Conservation (phyloP, 306 rosid genomes). For the Pyrus bretschneideri region DNA sequence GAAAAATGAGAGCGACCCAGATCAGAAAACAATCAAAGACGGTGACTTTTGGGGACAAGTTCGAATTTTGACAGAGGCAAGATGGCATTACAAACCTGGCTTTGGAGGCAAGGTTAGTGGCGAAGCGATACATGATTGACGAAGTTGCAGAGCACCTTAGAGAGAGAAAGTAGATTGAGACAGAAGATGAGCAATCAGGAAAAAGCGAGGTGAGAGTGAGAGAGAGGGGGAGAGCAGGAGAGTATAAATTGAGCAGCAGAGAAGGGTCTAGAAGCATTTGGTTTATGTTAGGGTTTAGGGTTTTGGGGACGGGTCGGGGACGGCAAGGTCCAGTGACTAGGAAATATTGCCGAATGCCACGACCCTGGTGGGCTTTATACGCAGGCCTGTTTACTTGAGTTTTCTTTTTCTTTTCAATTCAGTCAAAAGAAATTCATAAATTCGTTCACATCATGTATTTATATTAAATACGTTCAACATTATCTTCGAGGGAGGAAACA, state of each 20-base stretch:
- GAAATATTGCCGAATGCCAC: neutral
- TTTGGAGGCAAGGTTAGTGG: conserved; percentile 39
- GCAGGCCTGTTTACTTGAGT: neutral
- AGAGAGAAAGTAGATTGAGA: neutral
- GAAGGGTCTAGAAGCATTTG: neutral
- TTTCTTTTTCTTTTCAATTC: neutral
- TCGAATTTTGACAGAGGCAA: neutral
- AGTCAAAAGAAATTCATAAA: too few relatives aligned
- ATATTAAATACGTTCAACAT: too few relatives aligned
- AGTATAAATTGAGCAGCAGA: neutral
- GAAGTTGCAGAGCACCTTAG: neutral
- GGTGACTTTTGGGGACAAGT: neutral
- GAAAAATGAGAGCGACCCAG: conserved; percentile 7
- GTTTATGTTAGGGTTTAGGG: conserved; percentile 29
- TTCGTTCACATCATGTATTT: too few relatives aligned
- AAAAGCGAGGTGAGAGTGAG: neutral
- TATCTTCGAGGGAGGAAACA: too few relatives aligned
- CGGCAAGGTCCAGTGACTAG: neutral
- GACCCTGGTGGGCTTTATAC: conserved; percentile 3
- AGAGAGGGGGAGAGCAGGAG: neutral
- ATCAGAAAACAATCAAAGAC: neutral
- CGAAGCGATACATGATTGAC: conserved; percentile 40
- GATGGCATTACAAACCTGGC: conserved; percentile 33
- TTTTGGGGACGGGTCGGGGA: neutral
- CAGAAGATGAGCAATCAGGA: neutral